Evolutionary conservation across 257 asterid genomes (phyloP), one percentile per base, ranked within the genome.

Genomic region (Marsdenia floribunda): DNA sequence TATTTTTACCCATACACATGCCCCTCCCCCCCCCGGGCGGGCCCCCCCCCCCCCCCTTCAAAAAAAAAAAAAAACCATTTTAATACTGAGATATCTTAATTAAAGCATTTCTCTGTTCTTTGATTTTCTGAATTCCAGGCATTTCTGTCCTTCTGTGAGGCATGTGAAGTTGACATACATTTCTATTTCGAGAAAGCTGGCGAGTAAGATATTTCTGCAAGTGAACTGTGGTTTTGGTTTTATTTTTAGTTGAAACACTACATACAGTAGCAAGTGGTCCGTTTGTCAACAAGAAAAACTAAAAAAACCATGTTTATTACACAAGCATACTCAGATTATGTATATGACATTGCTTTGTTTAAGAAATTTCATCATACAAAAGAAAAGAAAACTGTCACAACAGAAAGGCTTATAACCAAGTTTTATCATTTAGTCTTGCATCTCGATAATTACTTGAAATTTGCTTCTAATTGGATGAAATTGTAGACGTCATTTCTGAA

Each of bases 161-260:
- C 97, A 77, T 91, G 98, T 79, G 98, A 94, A 86, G 97, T 89
- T 79, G 98, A 90, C 82, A 83, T 94, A 70, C 97, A 90, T 81
- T 74, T 94, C 71, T 87, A 89, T 83, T 89, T 94, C 74, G 97
- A 92, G 75, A 89, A 90, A 88, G 95, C 98, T 78, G 98, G 98
- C 87, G 97, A 94, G 98, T 94, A 88, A 89, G 97, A 75, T 52
- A 75, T 24, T 80, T 73, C 73, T 29, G 68, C 78, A 50, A 15
- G 46, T 54, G 54, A 61, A 77, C 50, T 15, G 46, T 24, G 44
- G 4, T 58, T 71, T 65, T 53, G 18, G 59, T 33, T 42, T 19
- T 70, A 1, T 59, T 46, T 53, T 49, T 70, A 64, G 64, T 3
- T 37, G 29, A 46, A 76, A 33, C 54, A 12, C 67, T 60, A 14